Percentiles rank a stretch among this genome's conserved stretches.
phyloP scores from a whole-genome alignment of 768 basidiomycete species.

The Mycena venus region DNA sequence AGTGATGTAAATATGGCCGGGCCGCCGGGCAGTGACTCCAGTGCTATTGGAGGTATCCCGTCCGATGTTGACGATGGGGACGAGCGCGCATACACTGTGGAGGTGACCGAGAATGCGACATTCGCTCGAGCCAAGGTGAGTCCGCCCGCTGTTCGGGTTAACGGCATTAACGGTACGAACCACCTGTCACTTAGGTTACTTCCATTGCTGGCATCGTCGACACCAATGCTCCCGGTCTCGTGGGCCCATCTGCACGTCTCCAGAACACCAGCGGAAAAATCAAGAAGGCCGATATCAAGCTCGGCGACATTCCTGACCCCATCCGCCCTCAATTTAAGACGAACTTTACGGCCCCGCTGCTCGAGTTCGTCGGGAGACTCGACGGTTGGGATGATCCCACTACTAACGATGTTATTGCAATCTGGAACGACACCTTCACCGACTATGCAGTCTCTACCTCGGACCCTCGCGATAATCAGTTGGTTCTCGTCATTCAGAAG shows the following conservation, averaged over 20 bases:
- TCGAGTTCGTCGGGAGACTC: neutral
- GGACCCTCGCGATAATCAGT: neutral
- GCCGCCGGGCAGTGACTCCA: no score
- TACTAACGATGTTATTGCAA: no score
- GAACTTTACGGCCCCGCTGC: neutral
- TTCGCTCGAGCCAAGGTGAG: no score
- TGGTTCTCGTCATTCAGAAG: neutral
- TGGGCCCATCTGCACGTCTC: neutral
- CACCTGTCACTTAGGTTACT: neutral
- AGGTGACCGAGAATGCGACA: neutral
- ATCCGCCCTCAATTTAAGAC: neutral
- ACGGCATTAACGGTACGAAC: no score
- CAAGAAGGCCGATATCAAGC: no score
- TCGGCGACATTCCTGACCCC: neutral
- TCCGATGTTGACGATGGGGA: no score
- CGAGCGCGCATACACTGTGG: no score
- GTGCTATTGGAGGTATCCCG: no score
- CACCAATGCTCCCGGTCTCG: neutral
- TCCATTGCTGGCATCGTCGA: constrained; percentile 8
- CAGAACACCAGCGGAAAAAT: neutral
- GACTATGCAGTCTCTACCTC: no score
- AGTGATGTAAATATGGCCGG: neutral
- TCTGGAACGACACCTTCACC: no score
- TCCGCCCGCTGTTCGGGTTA: no score
- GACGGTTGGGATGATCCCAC: neutral